Evolutionary conservation across 2,329 filamentous ascomycete species (phyloP).

Genomic region (Fusarium liriodendri): DNA sequence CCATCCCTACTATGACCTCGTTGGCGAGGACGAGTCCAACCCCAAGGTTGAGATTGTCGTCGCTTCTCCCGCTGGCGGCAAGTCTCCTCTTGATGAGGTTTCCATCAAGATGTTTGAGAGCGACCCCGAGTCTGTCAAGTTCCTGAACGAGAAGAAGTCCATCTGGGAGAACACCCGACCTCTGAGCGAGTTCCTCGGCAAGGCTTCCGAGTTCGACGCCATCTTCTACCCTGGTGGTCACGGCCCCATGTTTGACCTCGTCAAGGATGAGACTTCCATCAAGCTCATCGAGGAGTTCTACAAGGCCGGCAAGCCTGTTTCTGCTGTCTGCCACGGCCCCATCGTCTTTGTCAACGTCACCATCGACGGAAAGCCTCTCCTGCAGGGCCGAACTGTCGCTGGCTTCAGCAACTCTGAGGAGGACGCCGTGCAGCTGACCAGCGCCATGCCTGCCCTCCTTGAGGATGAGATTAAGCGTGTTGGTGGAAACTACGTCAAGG

Average conservation of each 20-base stretch:
- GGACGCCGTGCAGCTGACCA: constrained; percentile 58
- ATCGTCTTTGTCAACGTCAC: constrained; percentile 70
- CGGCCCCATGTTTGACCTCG: constrained; percentile 75
- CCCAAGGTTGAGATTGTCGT: constrained; percentile 65
- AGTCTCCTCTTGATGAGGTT: constrained; percentile 68
- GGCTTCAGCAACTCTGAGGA: constrained; percentile 72
- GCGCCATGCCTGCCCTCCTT: constrained; percentile 68
- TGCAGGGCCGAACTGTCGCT: constrained; percentile 68
- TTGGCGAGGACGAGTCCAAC: constrained; percentile 36
- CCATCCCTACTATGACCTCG: constrained; percentile 71
- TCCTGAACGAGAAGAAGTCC: constrained; percentile 65
- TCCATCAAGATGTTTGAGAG: constrained; percentile 66
- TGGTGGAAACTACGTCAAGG: constrained; percentile 68
- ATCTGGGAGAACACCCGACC: constrained; percentile 74
- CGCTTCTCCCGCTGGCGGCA: constrained; percentile 72
- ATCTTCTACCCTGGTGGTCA: constrained; percentile 69
- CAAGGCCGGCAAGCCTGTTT: constrained; percentile 69
- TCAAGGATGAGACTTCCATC: constrained; percentile 65
- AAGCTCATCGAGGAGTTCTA: constrained; percentile 72
- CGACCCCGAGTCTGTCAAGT: constrained; percentile 64
- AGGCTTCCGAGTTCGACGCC: constrained; percentile 71
- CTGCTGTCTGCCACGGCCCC: constrained; percentile 77
- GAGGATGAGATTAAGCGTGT: constrained; percentile 65
- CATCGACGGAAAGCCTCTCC: constrained; percentile 62
- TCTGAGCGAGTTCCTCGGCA: constrained; percentile 66